Base-by-base conservation (phyloP, 225 moss, liverwort and hornwort species). In the Pseudoscleropodium purum region DNA sequence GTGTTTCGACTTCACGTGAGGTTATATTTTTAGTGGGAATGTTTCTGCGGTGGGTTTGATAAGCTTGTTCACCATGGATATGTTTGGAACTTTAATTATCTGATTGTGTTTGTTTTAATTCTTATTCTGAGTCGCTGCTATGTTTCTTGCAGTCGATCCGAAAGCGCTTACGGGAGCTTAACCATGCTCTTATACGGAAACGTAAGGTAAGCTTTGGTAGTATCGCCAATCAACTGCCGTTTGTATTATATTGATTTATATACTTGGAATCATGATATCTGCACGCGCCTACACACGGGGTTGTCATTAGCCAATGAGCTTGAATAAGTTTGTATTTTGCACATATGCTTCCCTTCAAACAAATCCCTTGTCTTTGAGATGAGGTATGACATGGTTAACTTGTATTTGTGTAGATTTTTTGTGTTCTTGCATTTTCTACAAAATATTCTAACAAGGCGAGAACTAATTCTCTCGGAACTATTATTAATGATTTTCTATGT, bases 101-200 rank as follows among this genome's bases (percentile, higher is more conserved):
- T 82, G 59, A 63, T 74, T 49, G 17, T 47, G 63, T 75, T 80
- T 79, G 24, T 79, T 74, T 62, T 34, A 59, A 9, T 84, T 52
- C 60, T 79, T 82, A 88, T 62, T 82, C 63, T 80, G 49, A 86
- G 75, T 68, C 39, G 39, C 57, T 92, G 69, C 45, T 85, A 25
- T 89, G 73, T 88, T 84, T 84, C 67, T 88, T 94, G 85, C 93
- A 96, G 96, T 95, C 96, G 26, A 99, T 99, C 72, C 96, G 95
- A 81, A 97, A 99, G 90, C 96, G 96, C 66, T 93, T 97, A 80
- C 95, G 97, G 63, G 96, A 97, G 64, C 95, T 99, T 60, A 99
- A 96, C 88, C 96, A 96, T 92, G 95, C 97, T 68, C 93, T 96
- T 41, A 94, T 98, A 54, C 92, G 98, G 88, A 98, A 97, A 91